These are phyloP conservation scores for Phylloporus sp. DNA, from an alignment of 768 basidiomycete genomes.

Conservation along the genomic window DNA sequence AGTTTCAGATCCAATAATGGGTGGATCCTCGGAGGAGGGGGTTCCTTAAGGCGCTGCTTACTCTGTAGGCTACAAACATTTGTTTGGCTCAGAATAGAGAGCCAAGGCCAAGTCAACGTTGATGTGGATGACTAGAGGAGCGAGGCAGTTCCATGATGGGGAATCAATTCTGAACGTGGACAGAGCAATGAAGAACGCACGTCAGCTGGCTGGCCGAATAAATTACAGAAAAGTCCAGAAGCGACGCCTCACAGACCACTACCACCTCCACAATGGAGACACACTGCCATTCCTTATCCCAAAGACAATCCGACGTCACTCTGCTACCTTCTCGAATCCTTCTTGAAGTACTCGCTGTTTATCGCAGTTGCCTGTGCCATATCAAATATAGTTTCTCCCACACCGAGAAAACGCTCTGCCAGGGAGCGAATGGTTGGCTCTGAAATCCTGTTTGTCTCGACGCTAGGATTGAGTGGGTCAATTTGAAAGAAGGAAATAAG, in stretches of 20 bases:
- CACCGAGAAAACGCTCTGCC: constrained; percentile 76
- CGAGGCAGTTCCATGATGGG: constrained; percentile 6
- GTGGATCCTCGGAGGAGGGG: background rate
- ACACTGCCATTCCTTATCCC: constrained; percentile 1
- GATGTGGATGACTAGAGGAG: constrained; percentile 1
- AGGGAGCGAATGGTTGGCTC: constrained; percentile 75
- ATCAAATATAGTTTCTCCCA: constrained; percentile 89
- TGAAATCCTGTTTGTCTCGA: constrained; percentile 63
- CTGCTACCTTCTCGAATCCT: constrained; percentile 38
- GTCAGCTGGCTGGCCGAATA: constrained; percentile 21
- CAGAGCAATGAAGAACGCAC: constrained; percentile 22
- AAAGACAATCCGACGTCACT: background rate
- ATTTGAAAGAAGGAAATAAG: background rate
- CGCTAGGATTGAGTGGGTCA: constrained; percentile 38
- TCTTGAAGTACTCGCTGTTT: constrained; percentile 80
- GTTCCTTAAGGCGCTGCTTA: background rate
- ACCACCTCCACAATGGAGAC: constrained; percentile 8
- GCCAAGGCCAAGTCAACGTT: background rate
- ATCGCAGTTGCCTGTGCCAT: constrained; percentile 82
- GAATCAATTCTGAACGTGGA: constrained; percentile 1
- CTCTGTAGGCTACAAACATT: background rate
- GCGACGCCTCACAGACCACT: constrained; percentile 9
- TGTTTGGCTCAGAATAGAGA: background rate
- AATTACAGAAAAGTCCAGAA: constrained; percentile 27
- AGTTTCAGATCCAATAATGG: background rate